Percentiles rank a stretch among this genome's conserved stretches.
phyloP scores from a whole-genome alignment of 805 yeast species.

The Zygosaccharomyces lentus region DNA sequence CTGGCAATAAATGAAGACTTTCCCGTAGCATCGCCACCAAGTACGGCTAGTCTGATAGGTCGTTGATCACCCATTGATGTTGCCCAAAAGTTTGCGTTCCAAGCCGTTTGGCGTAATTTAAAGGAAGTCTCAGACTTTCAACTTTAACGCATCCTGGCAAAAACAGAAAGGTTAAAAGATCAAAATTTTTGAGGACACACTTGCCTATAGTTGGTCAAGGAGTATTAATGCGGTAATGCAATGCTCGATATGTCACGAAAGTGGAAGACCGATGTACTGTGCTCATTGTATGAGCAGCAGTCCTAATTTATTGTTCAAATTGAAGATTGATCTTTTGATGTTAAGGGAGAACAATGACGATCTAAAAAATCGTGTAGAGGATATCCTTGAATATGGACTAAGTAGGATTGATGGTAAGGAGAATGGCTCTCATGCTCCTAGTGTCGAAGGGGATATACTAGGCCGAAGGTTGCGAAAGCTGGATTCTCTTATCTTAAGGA shows the following conservation, averaged over 20 bases:
- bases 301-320: constrained; percentile 21
- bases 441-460: constrained; percentile 14
- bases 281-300: constrained; percentile 29
- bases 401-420: constrained; percentile 4
- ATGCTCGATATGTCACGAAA: constrained; percentile 24
- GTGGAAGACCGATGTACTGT: constrained; percentile 22
- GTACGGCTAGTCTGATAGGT: constrained; percentile 55
- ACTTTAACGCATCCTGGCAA: not conserved
- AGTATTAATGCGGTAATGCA: constrained; percentile 11
- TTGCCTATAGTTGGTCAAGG: not conserved
- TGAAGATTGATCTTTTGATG: constrained; percentile 17
- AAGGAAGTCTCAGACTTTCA: not conserved
- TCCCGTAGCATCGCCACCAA: constrained; percentile 59
- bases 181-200: not conserved
- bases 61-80: constrained; percentile 18
- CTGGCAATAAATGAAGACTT: constrained; percentile 55
- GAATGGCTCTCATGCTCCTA: not conserved
- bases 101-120: not conserved
- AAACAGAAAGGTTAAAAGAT: not conserved
- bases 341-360: constrained; percentile 14
- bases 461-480: constrained; percentile 15
- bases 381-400: constrained; percentile 20
- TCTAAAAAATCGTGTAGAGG: constrained; percentile 20
- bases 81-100: not conserved
- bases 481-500: constrained; percentile 16